phyloP scores from a whole-genome alignment of 495 filamentous ascomycete genomes.

The Penicillium fimorum region DNA sequence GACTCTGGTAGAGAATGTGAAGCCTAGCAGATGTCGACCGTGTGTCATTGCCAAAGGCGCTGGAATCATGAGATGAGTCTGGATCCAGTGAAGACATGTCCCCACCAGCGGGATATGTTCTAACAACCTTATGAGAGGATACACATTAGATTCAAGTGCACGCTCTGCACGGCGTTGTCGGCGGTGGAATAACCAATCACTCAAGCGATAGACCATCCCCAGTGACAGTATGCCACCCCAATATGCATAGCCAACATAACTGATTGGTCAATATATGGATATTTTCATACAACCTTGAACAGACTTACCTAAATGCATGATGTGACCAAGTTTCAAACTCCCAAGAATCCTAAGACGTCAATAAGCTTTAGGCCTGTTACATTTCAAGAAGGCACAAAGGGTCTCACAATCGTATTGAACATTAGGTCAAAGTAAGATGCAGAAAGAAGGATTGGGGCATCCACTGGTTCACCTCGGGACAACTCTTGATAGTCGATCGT shows the following conservation, averaged over 20 bases:
- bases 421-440: slow-evolving; percentile 29
- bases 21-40: slow-evolving; percentile 33
- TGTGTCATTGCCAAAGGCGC: slow-evolving; percentile 26
- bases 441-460: slow-evolving; percentile 33
- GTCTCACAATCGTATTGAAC: slow-evolving; percentile 37
- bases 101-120: slow-evolving; percentile 1
- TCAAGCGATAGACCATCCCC: slow-evolving; percentile 29
- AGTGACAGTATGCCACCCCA: slow-evolving; percentile 31
- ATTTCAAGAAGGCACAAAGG: background rate
- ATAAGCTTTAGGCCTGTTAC: slow-evolving; percentile 1
- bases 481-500: slow-evolving; percentile 35
- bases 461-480: slow-evolving; percentile 12
- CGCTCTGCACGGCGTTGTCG: slow-evolving; percentile 5
- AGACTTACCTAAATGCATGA: slow-evolving; percentile 37
- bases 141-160: slow-evolving; percentile 11
- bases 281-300: background rate
- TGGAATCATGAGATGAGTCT: slow-evolving; percentile 37
- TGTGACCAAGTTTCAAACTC: slow-evolving; percentile 39
- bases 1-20: slow-evolving; percentile 41
- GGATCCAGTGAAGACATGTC: slow-evolving; percentile 24
- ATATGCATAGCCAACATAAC: slow-evolving; percentile 33
- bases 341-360: slow-evolving; percentile 30
- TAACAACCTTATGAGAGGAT: background rate
- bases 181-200: slow-evolving; percentile 3
- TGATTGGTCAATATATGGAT: slow-evolving; percentile 9